Conservation (phyloP, 2,329 filamentous ascomycete species). For the Fusarium hainanense region DNA sequence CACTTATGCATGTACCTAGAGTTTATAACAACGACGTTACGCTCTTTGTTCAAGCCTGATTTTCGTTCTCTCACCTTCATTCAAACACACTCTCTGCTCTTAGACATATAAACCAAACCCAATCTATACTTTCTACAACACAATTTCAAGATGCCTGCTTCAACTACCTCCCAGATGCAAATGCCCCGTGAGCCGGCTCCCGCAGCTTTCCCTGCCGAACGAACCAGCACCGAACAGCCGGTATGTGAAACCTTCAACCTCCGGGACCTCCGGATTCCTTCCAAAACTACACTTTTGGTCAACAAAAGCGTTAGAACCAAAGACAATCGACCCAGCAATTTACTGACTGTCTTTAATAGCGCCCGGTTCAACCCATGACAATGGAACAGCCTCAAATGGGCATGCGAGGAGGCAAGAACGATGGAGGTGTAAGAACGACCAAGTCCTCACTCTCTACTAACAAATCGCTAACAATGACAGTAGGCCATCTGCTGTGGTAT, state of each 20-base stretch:
- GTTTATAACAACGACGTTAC: slow-evolving; percentile 36
- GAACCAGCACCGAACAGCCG: slow-evolving; percentile 50
- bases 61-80: slow-evolving; percentile 1
- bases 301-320: background rate
- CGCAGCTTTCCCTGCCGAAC: slow-evolving; percentile 42
- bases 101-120: background rate
- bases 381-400: slow-evolving; percentile 43
- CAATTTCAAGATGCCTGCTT: slow-evolving; percentile 33
- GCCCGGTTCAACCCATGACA: slow-evolving; percentile 51
- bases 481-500: slow-evolving; percentile 56
- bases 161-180: slow-evolving; percentile 38
- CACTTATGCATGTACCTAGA: background rate
- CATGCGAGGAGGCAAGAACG: slow-evolving; percentile 52
- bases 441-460: background rate
- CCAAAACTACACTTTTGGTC: background rate
- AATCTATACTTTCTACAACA: background rate
- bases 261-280: slow-evolving; percentile 13
- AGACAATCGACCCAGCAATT: background rate
- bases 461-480: background rate
- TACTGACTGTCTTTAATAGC: slow-evolving; percentile 38
- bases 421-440: slow-evolving; percentile 49
- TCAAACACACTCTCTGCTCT: background rate
- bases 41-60: slow-evolving; percentile 28
- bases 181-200: slow-evolving; percentile 51
- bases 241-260: slow-evolving; percentile 43